Percentiles rank a stretch among this genome's conserved stretches.
phyloP scores from a whole-genome alignment of 148 eudicot species.

The Silene uniflora region DNA sequence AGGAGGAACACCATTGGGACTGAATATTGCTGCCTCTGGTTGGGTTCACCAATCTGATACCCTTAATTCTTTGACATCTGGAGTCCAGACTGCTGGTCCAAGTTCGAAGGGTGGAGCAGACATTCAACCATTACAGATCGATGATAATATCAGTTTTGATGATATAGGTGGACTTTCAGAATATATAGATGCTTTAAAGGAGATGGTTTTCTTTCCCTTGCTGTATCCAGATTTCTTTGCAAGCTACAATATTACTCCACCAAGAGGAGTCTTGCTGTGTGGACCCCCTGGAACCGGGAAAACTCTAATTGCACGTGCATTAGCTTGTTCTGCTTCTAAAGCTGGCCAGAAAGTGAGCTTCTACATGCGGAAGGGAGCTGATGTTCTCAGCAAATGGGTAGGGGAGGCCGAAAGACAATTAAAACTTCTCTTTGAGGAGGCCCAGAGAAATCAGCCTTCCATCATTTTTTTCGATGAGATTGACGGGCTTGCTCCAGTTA shows the following conservation, averaged over 20 bases:
- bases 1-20: conserved; percentile 82
- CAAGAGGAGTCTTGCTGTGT: conserved; percentile 95
- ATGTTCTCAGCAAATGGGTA: conserved; percentile 99
- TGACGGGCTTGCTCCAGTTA: conserved; percentile 97
- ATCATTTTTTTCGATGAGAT: conserved; percentile 98
- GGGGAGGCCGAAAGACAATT: conserved; percentile 98
- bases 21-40: conserved; percentile 94
- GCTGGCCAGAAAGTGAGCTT: conserved; percentile 99
- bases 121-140: conserved; percentile 93
- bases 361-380: conserved; percentile 99
- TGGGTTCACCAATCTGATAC: conserved; percentile 93
- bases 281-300: conserved; percentile 99
- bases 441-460: conserved; percentile 96
- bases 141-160: conserved; percentile 84
- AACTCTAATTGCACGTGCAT: conserved; percentile 90
- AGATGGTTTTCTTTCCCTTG: conserved; percentile 97
- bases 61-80: conserved; percentile 55
- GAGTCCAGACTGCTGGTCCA: conserved; percentile 97
- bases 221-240: conserved; percentile 96
- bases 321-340: conserved; percentile 97
- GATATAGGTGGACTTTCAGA: conserved; percentile 97
- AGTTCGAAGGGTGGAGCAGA: conserved; percentile 99
- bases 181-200: conserved; percentile 88
- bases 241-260: conserved; percentile 92
- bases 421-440: conserved; percentile 94